Conservation (phyloP, 2,329 filamentous ascomycete species). For the Chrysosporium queenslandicum region DNA sequence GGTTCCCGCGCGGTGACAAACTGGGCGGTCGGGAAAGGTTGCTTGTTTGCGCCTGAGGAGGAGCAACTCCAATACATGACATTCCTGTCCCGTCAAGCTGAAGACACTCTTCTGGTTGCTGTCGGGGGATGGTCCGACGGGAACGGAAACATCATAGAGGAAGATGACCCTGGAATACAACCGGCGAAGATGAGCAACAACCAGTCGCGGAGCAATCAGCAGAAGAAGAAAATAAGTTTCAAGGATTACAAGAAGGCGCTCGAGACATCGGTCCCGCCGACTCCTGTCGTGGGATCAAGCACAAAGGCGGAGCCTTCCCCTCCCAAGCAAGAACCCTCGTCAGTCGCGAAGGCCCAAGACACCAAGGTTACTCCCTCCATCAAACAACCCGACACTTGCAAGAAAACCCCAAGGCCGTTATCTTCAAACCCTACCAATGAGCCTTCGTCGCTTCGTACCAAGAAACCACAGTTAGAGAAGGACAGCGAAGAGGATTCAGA, state of each 20-base stretch:
- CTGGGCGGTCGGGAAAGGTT: slow-evolving; percentile 41
- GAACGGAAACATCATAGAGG: slow-evolving; percentile 38
- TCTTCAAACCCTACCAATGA: slow-evolving; percentile 15
- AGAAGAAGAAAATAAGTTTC: slow-evolving; percentile 53
- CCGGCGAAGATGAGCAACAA: slow-evolving; percentile 33
- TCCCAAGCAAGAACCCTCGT: neutral
- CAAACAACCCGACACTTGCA: neutral
- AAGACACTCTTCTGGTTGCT: slow-evolving; percentile 43
- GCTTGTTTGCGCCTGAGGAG: slow-evolving; percentile 47
- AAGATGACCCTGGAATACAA: slow-evolving; percentile 29
- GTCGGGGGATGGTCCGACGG: slow-evolving; percentile 47
- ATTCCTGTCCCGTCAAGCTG: slow-evolving; percentile 49
- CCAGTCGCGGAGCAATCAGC: slow-evolving; percentile 26
- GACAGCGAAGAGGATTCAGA: slow-evolving; percentile 19
- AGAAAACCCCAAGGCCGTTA: neutral
- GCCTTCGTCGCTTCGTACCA: slow-evolving; percentile 26
- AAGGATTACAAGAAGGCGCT: slow-evolving; percentile 51
- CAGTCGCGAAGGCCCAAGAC: neutral
- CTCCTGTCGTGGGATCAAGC: slow-evolving; percentile 11
- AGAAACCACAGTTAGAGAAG: slow-evolving; percentile 24
- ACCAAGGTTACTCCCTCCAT: neutral
- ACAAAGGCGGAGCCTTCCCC: neutral
- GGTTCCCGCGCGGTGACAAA: slow-evolving; percentile 36
- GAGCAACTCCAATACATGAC: slow-evolving; percentile 54
- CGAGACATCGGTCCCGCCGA: slow-evolving; percentile 24